phyloP scores from a whole-genome alignment of 192 early-diverging fungal species.

The Coemansia erecta region DNA sequence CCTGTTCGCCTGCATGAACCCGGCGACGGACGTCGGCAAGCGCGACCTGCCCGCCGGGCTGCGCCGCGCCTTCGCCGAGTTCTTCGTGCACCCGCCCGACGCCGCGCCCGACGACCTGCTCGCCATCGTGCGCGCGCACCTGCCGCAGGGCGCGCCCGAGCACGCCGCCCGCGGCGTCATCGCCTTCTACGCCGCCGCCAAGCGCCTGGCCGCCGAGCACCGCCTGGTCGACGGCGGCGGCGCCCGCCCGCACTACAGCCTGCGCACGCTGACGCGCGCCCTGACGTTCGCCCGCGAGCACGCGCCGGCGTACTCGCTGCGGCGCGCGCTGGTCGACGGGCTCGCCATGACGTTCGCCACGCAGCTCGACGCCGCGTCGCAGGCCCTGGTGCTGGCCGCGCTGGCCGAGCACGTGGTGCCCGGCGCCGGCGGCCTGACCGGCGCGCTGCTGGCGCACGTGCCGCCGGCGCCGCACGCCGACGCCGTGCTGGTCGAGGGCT shows the following conservation, averaged over 20 bases:
- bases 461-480: constrained; percentile 20
- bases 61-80: constrained; percentile 90
- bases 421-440: constrained; percentile 16
- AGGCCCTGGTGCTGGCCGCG: constrained; percentile 40
- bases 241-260: constrained; percentile 83
- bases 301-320: constrained; percentile 71
- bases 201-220: constrained; percentile 66
- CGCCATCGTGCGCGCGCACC: constrained; percentile 75
- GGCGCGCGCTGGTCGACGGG: constrained; percentile 88
- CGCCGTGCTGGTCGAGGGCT: constrained; percentile 77
- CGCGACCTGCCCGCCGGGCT: constrained; percentile 90
- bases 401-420: constrained; percentile 25
- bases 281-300: constrained; percentile 77
- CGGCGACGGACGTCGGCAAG: constrained; percentile 97
- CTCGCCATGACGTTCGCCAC: constrained; percentile 95
- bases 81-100: constrained; percentile 93
- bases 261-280: constrained; percentile 89
- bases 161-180: constrained; percentile 59
- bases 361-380: constrained; percentile 71
- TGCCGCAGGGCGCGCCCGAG: constrained; percentile 54
- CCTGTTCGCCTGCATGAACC: constrained; percentile 99
- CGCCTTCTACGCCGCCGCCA: constrained; percentile 77
- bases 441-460: constrained; percentile 28
- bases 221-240: constrained; percentile 85
- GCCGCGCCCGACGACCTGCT: constrained; percentile 73